Percentiles rank a stretch among this genome's conserved stretches.
phyloP scores from a whole-genome alignment of 2,329 filamentous ascomycete genomes.

The Pseudogymnoascus pannorum region DNA sequence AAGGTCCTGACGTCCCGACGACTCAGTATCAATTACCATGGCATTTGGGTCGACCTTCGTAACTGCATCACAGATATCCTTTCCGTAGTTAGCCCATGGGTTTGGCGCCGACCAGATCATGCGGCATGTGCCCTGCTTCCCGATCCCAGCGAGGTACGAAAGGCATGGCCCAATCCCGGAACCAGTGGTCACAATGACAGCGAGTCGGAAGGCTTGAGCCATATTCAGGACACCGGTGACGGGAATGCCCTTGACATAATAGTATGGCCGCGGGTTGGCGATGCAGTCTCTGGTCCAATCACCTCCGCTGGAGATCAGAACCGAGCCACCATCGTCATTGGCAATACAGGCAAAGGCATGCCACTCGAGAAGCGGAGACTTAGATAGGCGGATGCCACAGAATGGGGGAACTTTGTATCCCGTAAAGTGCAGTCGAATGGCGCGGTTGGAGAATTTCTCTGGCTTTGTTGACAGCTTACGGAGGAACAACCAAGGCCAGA shows the following conservation, averaged over 20 bases:
- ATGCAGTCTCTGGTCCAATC: constrained; percentile 51
- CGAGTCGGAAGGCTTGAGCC: constrained; percentile 28
- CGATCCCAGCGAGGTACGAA: constrained; percentile 20
- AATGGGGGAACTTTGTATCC: constrained; percentile 35
- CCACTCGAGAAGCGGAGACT: constrained; percentile 46
- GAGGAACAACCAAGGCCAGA: constrained; percentile 52
- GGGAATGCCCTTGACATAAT: constrained; percentile 49
- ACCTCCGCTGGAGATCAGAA: constrained; percentile 50
- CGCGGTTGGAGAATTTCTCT: constrained; percentile 49
- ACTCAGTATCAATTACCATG: constrained; percentile 31
- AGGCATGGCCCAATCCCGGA: constrained; percentile 34
- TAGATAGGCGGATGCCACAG: constrained; percentile 40
- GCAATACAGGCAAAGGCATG: constrained; percentile 54
- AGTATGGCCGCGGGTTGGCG: constrained; percentile 39
- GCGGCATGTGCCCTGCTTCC: constrained; percentile 20
- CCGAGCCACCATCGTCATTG: constrained; percentile 41
- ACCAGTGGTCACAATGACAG: constrained; percentile 34
- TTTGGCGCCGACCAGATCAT: constrained; percentile 32
- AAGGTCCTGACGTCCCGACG: constrained; percentile 28
- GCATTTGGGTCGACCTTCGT: constrained; percentile 28
- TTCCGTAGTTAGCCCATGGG: constrained; percentile 30
- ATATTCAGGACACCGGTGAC: constrained; percentile 31
- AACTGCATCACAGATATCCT: constrained; percentile 28
- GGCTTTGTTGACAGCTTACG: constrained; percentile 45
- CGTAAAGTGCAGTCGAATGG: constrained; percentile 47